Evolutionary conservation across 441 rosid genomes (phyloP), one percentile per base, ranked within the genome.

Genomic region (Euphorbia celastroides): DNA sequence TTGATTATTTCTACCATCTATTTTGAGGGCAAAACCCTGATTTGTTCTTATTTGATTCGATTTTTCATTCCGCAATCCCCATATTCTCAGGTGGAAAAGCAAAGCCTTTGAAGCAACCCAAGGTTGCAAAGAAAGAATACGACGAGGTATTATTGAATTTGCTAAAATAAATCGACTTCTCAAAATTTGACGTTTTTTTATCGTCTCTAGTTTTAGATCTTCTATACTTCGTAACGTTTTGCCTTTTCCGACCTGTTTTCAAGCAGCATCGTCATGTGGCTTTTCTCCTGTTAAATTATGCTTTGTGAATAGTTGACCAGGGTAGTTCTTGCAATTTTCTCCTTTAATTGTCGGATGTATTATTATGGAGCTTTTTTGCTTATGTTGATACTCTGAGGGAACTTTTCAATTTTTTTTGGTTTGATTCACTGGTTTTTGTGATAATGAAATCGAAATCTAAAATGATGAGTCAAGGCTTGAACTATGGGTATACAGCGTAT

Each of bases 91-190:
- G 95, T 76, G 98, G 98, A 73, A 93, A 93, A 71, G 80, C 85
- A 46, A 93, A 93, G 83, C 98, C 98, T 72, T 84, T 93, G 98
- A 93, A 93, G 88, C 86, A 80, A 69, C 86, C 98, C 41, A 93
- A 90, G 71, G 48, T 76, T 54, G 88, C 76, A 0, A 93, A 93
- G 95, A 93, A 88, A 72, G 95, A 88, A 0, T 90, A 88, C 72
- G 98, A 93, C 65, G 98, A 93, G 93, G 98, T 93, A 81, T 34
- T 62, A 81, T 34, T 62, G 0, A 0, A 61, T 51, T 54, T 16
- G 10, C 23, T 56, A 14, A 5, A 38, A 38, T 38, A 7, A 19
- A 1, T 51, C 11, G 25, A 11, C 5, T 14, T 23, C 46, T 12
- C n/a, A 6, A 16, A 20, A 10, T 30, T 10, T 19, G 58, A 51